phyloP scores from a whole-genome alignment of 345 rosid genomes.

The Populus ilicifolia region DNA sequence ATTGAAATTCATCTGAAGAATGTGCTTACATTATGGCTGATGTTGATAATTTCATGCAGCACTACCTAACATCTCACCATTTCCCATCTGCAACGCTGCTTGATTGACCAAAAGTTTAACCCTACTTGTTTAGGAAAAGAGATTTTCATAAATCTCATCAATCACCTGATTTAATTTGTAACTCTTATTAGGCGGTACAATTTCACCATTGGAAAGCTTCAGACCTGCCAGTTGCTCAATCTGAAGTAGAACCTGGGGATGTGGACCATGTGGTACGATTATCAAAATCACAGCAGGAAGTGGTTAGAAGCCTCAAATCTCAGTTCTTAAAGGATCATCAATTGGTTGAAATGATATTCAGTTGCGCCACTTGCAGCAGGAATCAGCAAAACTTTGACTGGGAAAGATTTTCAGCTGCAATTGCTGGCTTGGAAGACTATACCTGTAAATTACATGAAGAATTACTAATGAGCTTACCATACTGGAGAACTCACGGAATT shows the following conservation, averaged over 20 bases:
- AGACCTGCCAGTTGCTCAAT: slow-evolving; percentile 14
- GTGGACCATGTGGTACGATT: slow-evolving; percentile 26
- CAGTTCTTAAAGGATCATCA: slow-evolving; percentile 35
- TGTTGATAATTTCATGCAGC: not conserved
- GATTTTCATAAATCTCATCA: not conserved
- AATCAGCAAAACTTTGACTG: slow-evolving; percentile 28
- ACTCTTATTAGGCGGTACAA: slow-evolving; percentile 51
- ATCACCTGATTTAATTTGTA: not conserved
- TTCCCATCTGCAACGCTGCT: not conserved
- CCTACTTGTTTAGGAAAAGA: not conserved
- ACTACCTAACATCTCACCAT: too few relatives aligned
- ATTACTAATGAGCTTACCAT: slow-evolving; percentile 50
- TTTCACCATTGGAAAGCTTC: slow-evolving; percentile 57
- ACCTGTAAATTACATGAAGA: slow-evolving; percentile 35
- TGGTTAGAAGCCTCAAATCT: slow-evolving; percentile 32
- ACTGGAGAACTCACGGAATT: slow-evolving; percentile 52
- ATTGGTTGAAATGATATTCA: slow-evolving; percentile 34
- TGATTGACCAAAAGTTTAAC: not conserved
- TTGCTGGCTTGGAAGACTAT: slow-evolving; percentile 51
- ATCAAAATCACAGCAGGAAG: slow-evolving; percentile 42
- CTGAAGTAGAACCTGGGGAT: slow-evolving; percentile 14
- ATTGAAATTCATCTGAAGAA: too few relatives aligned
- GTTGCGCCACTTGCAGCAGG: slow-evolving; percentile 4
- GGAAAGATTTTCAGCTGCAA: slow-evolving; percentile 35
- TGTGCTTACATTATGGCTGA: not conserved